A percentile compares a stretch with the other conserved stretches of the same genome.
phyloP scores from a whole-genome alignment of 805 yeast species.

The Ogataea pilisensis region DNA sequence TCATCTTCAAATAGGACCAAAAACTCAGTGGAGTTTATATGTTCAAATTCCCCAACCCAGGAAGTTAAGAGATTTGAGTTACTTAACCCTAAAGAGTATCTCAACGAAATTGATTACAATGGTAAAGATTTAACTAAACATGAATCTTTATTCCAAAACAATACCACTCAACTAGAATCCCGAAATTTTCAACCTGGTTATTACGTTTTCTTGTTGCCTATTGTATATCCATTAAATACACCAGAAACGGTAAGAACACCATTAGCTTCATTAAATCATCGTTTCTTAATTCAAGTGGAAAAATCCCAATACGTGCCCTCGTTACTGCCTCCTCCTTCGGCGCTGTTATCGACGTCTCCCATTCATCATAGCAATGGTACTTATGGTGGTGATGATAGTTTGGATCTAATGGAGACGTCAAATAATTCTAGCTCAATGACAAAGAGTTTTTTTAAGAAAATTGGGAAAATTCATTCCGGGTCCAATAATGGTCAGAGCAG shows the following conservation, averaged over 20 bases:
- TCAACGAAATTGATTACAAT: slow-evolving; percentile 20
- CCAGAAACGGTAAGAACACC: slow-evolving; percentile 59
- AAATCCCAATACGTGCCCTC: slow-evolving; percentile 27
- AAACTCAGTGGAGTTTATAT: slow-evolving; percentile 13
- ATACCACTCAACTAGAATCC: slow-evolving; percentile 2
- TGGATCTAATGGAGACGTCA: background rate
- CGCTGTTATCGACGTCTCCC: slow-evolving; percentile 34
- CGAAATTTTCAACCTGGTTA: slow-evolving; percentile 54
- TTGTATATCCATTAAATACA: slow-evolving; percentile 53
- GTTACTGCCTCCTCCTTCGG: slow-evolving; percentile 28
- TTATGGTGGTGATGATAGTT: slow-evolving; percentile 3
- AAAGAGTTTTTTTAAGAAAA: slow-evolving; percentile 21
- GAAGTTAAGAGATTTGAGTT: slow-evolving; percentile 20
- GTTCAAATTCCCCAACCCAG: slow-evolving; percentile 25
- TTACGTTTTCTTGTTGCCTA: slow-evolving; percentile 64
- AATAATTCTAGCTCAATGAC: slow-evolving; percentile 3
- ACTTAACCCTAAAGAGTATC: slow-evolving; percentile 21
- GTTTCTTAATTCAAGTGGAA: slow-evolving; percentile 36
- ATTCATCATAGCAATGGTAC: slow-evolving; percentile 12
- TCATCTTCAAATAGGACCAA: slow-evolving; percentile 8
- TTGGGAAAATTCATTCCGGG: slow-evolving; percentile 16
- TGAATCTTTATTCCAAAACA: slow-evolving; percentile 18
- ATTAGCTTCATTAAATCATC: slow-evolving; percentile 45
- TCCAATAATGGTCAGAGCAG: no score
- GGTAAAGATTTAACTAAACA: slow-evolving; percentile 13